phyloP scores from a whole-genome alignment of 768 basidiomycete species.

The Agaricus subrufescens region DNA sequence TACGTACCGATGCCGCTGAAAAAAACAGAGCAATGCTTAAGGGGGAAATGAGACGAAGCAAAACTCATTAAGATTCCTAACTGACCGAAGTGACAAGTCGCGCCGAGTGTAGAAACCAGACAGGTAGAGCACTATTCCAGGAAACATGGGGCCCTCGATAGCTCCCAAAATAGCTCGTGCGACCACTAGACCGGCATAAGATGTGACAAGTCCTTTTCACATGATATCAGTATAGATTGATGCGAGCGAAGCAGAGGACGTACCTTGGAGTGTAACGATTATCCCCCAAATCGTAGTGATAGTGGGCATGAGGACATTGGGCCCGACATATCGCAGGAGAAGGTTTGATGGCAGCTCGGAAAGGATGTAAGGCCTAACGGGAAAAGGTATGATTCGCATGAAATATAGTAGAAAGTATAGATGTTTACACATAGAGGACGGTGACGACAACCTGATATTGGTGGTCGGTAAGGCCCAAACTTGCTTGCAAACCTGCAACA shows the following conservation, averaged over 20 bases:
- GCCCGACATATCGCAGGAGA: conserved; percentile 38
- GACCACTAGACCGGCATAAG: conserved; percentile 42
- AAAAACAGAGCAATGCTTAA: conserved; percentile 36
- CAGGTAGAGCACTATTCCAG: conserved; percentile 36
- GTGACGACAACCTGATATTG: too few species aligned
- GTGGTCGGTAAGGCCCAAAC: not conserved
- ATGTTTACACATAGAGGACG: not conserved
- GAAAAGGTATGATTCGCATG: too few species aligned
- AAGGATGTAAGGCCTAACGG: conserved; percentile 34
- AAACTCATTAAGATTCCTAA: too few species aligned
- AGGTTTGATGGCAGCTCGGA: conserved; percentile 48
- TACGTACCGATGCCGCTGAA: conserved; percentile 29
- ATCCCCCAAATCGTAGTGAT: conserved; percentile 49
- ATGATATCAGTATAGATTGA: not conserved
- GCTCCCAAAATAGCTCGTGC: conserved; percentile 50
- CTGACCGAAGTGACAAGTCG: conserved; percentile 28
- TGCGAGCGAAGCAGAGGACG: not conserved
- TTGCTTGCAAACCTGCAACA: not conserved
- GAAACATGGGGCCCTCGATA: conserved; percentile 45
- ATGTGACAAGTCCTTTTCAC: conserved; percentile 37
- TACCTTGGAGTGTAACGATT: conserved; percentile 38
- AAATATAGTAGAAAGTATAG: too few species aligned
- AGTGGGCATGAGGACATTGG: conserved; percentile 41
- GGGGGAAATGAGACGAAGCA: not conserved
- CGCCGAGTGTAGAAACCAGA: conserved; percentile 32